These are phyloP conservation scores for Nephelium lappaceum DNA, from an alignment of 345 rosid genomes.

Conservation along the genomic window DNA sequence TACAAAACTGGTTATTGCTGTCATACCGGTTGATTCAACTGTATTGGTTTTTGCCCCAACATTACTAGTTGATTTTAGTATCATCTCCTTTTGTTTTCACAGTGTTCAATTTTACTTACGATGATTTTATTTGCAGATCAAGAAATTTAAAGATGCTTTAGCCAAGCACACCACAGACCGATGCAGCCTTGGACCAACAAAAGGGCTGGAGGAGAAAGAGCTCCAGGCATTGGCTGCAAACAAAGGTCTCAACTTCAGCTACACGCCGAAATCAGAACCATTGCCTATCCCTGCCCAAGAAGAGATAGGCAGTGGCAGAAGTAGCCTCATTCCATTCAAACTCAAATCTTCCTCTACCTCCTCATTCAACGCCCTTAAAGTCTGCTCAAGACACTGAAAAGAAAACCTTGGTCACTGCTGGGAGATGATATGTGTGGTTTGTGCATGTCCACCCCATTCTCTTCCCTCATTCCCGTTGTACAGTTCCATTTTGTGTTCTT, in stretches of 20 bases:
- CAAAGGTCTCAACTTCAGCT: constrained; percentile 75
- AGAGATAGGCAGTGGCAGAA: constrained; percentile 24
- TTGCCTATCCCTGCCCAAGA: constrained; percentile 30
- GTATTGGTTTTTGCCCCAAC: background rate
- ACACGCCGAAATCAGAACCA: constrained; percentile 52
- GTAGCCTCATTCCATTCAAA: constrained; percentile 23
- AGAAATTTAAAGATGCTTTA: constrained; percentile 89
- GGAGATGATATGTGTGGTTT: constrained; percentile 38
- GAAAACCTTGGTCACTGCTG: constrained; percentile 42
- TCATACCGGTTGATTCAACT: background rate
- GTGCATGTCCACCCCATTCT: constrained; percentile 7
- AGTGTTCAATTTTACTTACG: background rate
- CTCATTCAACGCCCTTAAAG: constrained; percentile 11
- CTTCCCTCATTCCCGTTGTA: constrained; percentile 27
- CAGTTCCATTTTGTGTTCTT: constrained; percentile 24
- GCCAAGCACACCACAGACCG: constrained; percentile 79
- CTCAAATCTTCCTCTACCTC: constrained; percentile 24
- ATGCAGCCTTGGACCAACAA: constrained; percentile 76
- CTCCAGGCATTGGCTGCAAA: constrained; percentile 83
- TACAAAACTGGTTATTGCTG: background rate
- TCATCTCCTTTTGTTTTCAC: background rate
- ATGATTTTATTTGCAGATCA: constrained; percentile 50
- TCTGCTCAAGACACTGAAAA: constrained; percentile 34
- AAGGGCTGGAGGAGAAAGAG: constrained; percentile 93
- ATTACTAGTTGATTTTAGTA: background rate